Percentiles rank a stretch among this genome's conserved stretches.
Evolutionary conservation across 2,329 filamentous ascomycete genomes (phyloP).

Genomic region (Cytospora leucostoma): DNA sequence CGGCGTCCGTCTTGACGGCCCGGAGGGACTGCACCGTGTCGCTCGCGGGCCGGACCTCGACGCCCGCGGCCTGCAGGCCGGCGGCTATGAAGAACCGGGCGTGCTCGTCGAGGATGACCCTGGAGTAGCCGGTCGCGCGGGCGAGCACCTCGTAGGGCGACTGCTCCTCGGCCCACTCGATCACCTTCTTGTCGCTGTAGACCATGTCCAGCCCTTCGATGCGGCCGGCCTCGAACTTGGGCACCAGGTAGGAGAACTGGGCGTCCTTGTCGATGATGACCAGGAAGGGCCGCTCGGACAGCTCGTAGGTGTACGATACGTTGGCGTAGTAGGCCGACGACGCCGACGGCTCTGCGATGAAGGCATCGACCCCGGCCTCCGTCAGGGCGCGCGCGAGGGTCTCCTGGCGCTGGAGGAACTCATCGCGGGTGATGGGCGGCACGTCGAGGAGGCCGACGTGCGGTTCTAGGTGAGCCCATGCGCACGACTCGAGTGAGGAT

Average conservation of each 20-base stretch:
- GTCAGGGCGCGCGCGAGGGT: conserved; percentile 31
- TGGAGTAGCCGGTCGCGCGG: conserved; percentile 28
- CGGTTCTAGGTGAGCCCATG: conserved; percentile 32
- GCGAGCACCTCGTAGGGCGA: conserved; percentile 34
- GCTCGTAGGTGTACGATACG: conserved; percentile 30
- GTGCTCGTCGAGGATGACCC: conserved; percentile 37
- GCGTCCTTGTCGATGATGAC: conserved; percentile 32
- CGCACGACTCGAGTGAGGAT: conserved; percentile 31
- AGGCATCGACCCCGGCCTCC: conserved; percentile 34
- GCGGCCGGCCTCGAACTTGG: conserved; percentile 36
- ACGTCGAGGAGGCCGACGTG: conserved; percentile 33
- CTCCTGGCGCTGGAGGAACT: conserved; percentile 34
- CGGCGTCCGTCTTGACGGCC: conserved; percentile 34
- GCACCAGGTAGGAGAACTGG: conserved; percentile 35
- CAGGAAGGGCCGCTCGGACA: conserved; percentile 36
- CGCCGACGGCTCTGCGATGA: conserved; percentile 36
- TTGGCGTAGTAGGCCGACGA: conserved; percentile 33
- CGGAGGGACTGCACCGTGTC: conserved; percentile 32
- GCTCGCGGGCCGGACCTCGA: conserved; percentile 36
- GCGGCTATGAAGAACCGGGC: conserved; percentile 36
- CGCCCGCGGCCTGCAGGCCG: conserved; percentile 32
- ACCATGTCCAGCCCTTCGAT: conserved; percentile 36
- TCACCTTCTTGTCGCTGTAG: conserved; percentile 32
- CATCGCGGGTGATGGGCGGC: conserved; percentile 32
- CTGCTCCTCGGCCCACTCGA: conserved; percentile 35